Evolutionary conservation across 2,329 filamentous ascomycete genomes (phyloP).

Genomic region (Tolypocladium amazonense): DNA sequence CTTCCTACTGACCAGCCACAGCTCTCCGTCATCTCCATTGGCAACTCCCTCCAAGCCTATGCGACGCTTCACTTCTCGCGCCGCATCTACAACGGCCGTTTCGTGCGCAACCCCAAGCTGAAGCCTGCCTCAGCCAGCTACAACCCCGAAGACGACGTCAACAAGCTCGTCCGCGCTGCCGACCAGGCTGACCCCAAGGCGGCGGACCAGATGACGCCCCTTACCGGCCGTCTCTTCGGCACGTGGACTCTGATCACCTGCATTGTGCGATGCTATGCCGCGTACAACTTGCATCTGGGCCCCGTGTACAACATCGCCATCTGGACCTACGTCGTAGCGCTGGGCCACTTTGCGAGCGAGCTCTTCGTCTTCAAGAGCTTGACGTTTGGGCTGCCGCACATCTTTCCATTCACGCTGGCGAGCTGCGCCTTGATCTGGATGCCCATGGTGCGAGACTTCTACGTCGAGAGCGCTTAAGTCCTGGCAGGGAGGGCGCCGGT

Average conservation of each 20-base stretch:
- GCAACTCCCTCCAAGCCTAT: slow-evolving; percentile 81
- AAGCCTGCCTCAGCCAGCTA: slow-evolving; percentile 26
- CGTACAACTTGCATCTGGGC: slow-evolving; percentile 66
- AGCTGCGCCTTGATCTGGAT: slow-evolving; percentile 48
- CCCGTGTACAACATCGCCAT: slow-evolving; percentile 70
- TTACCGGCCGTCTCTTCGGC: slow-evolving; percentile 71
- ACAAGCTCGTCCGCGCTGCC: slow-evolving; percentile 35
- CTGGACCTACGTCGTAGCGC: slow-evolving; percentile 72
- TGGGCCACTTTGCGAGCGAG: slow-evolving; percentile 70
- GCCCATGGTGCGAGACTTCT: slow-evolving; percentile 56
- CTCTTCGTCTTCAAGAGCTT: slow-evolving; percentile 70
- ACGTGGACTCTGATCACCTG: slow-evolving; percentile 78
- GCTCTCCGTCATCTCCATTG: slow-evolving; percentile 73
- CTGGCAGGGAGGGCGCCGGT: background rate
- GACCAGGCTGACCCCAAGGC: slow-evolving; percentile 34
- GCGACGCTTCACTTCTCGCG: slow-evolving; percentile 68
- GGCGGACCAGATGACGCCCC: slow-evolving; percentile 56
- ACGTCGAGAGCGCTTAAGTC: slow-evolving; percentile 38
- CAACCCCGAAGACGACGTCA: slow-evolving; percentile 41
- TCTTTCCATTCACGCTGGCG: slow-evolving; percentile 44
- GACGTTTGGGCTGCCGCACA: slow-evolving; percentile 46
- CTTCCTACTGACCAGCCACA: slow-evolving; percentile 22
- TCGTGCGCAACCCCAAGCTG: slow-evolving; percentile 39
- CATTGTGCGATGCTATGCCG: slow-evolving; percentile 70
- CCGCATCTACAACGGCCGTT: slow-evolving; percentile 70